Evolutionary conservation across 192 early-diverging fungal species (phyloP), one percentile per base, ranked within the genome.

Genomic region (Coemansia asiatica): DNA sequence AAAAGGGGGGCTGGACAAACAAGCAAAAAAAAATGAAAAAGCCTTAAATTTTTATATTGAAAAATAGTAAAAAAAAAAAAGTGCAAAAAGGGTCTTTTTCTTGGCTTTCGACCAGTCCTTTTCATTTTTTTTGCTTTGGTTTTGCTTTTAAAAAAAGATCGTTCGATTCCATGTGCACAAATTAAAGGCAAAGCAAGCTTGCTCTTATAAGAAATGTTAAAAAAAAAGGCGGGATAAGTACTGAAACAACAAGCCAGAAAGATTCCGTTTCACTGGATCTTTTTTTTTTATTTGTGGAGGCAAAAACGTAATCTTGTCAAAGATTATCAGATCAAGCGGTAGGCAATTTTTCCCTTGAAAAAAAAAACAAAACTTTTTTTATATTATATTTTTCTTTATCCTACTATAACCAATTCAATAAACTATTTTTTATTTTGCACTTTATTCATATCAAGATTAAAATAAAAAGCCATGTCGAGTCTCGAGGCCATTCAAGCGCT

Each of bases 401-500:
- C 21, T 49, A 10, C 21, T 10, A 49, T 5, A 22, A 16, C n/a
- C n/a, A 49, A 56, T 56, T 4, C 6, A 25, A 31, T 4, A 4
- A 18, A 16, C 27, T 27, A 4, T 56, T 56, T 25, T 56, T 56
- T 56, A 25, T 26, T 35, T 36, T 36, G 6, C 10, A 36, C 10
- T 36, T 36, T 36, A 36, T n/a, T n/a, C n/a, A n/a, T n/a, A n/a
- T n/a, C n/a, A n/a, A n/a, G n/a, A n/a, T n/a, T 47, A 1, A 50
- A 16, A 49, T 38, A 48, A 18, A 8, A 79, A 33, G 31, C 31
- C 31, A 44, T 79, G 76, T 71, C 76, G 2, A 63, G 56, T 23
- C 31, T 55, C 13, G 66, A 80, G 21, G 46, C 72, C 2, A 56
- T 80, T 4, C 47, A 64, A 13, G 65, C 67, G 38, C 64, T 80